Conservation (phyloP, 306 rosid genomes). For the Medicago lupulina region DNA sequence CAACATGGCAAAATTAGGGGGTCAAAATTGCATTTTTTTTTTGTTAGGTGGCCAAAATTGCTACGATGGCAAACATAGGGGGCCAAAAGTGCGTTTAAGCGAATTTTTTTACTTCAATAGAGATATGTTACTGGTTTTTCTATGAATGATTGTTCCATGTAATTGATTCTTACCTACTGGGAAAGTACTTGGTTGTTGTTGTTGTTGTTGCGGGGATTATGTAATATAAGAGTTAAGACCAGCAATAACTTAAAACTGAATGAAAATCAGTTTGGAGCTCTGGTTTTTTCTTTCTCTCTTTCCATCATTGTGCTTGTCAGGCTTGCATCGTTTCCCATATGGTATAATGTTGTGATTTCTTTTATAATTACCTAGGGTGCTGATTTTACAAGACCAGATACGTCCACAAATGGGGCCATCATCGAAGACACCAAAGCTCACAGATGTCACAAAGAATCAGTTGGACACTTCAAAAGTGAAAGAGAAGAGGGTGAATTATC, state of each 20-base stretch:
- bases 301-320: constrained; percentile 20
- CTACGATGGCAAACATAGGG: too few relatives aligned
- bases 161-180: not conserved
- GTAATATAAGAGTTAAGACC: constrained; percentile 19
- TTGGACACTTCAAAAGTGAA: constrained; percentile 71
- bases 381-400: constrained; percentile 71
- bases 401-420: constrained; percentile 60
- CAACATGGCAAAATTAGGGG: too few relatives aligned
- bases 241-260: constrained; percentile 1
- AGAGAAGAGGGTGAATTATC: constrained; percentile 99
- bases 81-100: too few relatives aligned
- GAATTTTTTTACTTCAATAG: constrained; percentile 1
- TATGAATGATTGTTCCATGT: not conserved
- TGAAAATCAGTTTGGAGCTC: constrained; percentile 10
- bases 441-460: constrained; percentile 69
- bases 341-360: constrained; percentile 35
- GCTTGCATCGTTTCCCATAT: constrained; percentile 2
- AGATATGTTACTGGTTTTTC: constrained; percentile 2
- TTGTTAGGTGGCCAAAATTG: too few relatives aligned
- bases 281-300: not conserved
- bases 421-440: constrained; percentile 61
- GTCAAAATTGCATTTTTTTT: too few relatives aligned
- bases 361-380: constrained; percentile 58
- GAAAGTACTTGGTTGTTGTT: not conserved
- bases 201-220: not conserved